Base-by-base conservation (phyloP, 805 yeast species). In the Lipomyces sp. region DNA sequence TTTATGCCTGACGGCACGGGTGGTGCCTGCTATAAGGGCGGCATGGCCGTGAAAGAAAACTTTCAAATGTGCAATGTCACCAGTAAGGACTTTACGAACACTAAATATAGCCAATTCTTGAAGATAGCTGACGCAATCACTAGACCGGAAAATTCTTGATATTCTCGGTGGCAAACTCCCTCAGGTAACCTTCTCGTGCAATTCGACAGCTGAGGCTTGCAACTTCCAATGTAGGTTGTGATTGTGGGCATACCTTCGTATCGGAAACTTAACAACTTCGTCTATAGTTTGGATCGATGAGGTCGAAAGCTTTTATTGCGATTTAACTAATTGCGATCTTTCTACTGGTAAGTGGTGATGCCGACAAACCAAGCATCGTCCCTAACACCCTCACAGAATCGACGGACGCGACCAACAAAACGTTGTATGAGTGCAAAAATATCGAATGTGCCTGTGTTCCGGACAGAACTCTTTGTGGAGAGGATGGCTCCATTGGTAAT, bases 51-150 rank as follows among this genome's bases (percentile, higher is more conserved):
- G 30, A 87, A 90, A 69, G 83, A 86, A 72, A 86, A 89, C 73
- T 90, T 88, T 76, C 98, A 92, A 78, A 90, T 90, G 89, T 95
- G 99, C 82, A 90, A 93, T 74, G 98, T 95, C 18, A 94, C 98
- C 24, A 94, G 69, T 67, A 51, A 29, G 24, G 69, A 54, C 18
- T 30, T 30, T 4, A 89, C 75, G 45, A 50, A 2, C 6, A 13
- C 34, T 35, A n/a, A n/a, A 18, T 50, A 11, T 53, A 33, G 6
- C 13, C 29, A 13, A 10, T 5, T 35, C 18, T 10, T 32, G 34
- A 4, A 30, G 30, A 2, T 24, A 13, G n/a, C 30, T 56, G 29
- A 15, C 29, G 7, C 7, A 3, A 24, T 2, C 7, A n/a, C 3
- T 48, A 67, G 69, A 80, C 69, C 82, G 87, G 67, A 95, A 94